These are phyloP conservation scores for Quercus engelmannii DNA, from an alignment of 306 rosid genomes.

Conservation along the genomic window DNA sequence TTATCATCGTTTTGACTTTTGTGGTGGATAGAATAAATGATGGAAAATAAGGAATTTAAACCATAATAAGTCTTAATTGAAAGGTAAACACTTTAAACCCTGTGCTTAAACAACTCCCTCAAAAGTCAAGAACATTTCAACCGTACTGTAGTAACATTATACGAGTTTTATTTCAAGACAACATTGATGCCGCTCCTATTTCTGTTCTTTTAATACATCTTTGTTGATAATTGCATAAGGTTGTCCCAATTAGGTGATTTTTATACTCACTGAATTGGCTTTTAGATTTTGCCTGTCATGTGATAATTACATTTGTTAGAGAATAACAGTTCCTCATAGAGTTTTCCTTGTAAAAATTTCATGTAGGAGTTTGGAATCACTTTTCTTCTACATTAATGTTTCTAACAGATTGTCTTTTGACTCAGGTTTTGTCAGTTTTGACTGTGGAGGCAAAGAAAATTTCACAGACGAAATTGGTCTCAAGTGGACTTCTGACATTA, in stretches of 20 bases:
- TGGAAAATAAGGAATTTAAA: background rate
- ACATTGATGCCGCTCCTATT: background rate
- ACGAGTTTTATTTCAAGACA: background rate
- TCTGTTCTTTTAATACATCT: background rate
- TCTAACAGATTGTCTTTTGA: conserved; percentile 17
- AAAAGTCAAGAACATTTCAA: background rate
- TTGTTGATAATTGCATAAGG: background rate
- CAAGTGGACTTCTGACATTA: conserved; percentile 68
- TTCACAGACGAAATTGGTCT: conserved; percentile 83
- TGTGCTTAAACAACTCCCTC: background rate
- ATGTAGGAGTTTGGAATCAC: background rate
- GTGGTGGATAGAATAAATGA: background rate
- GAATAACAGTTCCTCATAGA: background rate
- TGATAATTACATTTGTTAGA: background rate
- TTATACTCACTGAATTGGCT: too few species aligned
- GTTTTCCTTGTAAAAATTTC: background rate
- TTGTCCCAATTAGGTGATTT: background rate
- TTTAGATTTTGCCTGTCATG: background rate
- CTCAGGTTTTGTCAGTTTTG: conserved; percentile 87
- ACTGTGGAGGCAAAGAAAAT: conserved; percentile 77
- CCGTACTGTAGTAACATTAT: background rate
- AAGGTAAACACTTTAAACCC: background rate
- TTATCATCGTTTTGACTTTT: background rate
- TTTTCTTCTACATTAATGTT: background rate
- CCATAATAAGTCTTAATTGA: background rate